phyloP scores from a whole-genome alignment of 768 basidiomycete species.

The Tulasnella sp. region DNA sequence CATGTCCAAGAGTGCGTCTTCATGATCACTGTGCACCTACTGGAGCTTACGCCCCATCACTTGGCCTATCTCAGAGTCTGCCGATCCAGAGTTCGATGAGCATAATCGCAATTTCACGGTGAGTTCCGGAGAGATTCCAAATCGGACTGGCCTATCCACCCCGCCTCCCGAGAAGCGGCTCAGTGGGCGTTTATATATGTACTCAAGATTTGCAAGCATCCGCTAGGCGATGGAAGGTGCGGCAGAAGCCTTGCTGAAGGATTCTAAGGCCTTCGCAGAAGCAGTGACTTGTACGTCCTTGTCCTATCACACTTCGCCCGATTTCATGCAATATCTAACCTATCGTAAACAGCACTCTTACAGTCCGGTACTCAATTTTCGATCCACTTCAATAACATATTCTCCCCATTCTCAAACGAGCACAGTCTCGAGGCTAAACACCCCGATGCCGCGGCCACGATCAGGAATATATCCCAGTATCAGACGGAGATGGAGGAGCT shows the following conservation, averaged over 20 bases:
- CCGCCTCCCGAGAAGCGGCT: too few relatives aligned
- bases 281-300: slow-evolving; percentile 61
- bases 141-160: background rate
- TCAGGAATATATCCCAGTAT: slow-evolving; percentile 66
- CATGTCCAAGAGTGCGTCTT: slow-evolving; percentile 71
- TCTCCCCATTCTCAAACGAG: slow-evolving; percentile 61
- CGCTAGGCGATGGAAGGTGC: slow-evolving; percentile 59
- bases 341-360: slow-evolving; percentile 44
- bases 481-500: slow-evolving; percentile 74
- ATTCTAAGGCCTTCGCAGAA: slow-evolving; percentile 78
- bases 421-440: slow-evolving; percentile 69
- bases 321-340: background rate
- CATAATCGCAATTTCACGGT: slow-evolving; percentile 61
- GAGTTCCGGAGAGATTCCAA: background rate
- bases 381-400: slow-evolving; percentile 50
- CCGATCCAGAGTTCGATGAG: slow-evolving; percentile 85
- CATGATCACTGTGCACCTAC: background rate
- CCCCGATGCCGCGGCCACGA: slow-evolving; percentile 65
- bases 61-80: slow-evolving; percentile 45
- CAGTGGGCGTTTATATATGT: too few relatives aligned
- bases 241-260: slow-evolving; percentile 85
- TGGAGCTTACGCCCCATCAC: background rate
- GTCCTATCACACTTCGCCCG: slow-evolving; percentile 1
- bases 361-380: slow-evolving; percentile 53
- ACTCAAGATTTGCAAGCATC: background rate